Evolutionary conservation across 1,284 basidiomycete species (phyloP), one percentile per base, ranked within the genome.

Genomic region (Irpex sp.): DNA sequence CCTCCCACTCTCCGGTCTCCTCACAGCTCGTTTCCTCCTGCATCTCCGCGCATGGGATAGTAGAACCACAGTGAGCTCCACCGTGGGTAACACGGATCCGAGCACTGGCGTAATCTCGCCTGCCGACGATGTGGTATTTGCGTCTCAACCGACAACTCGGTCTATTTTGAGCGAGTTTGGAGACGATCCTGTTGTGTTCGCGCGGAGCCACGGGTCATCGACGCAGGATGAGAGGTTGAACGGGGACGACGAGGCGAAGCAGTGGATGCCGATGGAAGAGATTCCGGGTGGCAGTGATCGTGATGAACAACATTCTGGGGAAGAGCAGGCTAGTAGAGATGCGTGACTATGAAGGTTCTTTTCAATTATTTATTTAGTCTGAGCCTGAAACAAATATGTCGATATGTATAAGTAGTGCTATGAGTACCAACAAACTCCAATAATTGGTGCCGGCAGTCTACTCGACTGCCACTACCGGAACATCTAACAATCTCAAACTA

Each of bases 151-250:
- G 4, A 58, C 58, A 21, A 47, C 43, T 15, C 46, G 49, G 35
- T n/a, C 13, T 39, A 51, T 53, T 55, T 37, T 9, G 26, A 15
- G 19, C 19, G 31, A 67, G 49, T 67, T 67, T 39, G 66, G 66
- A 1, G 58, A 63, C 19, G 66, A 67, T 54, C 66, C 66, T 15
- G 51, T 55, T 1, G 51, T 55, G 53, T 55, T 55, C 9, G 31
- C 53, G 53, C 19, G 53, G 31, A 55, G 53, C 31, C 53, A 55
- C 13, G 53, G 53, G 31, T 31, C 31, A 5, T 55, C 31, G 31
- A 55, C 31, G 53, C 21, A 35, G 2, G 53, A 51, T 19, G 50
- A 19, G 50, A 31, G 19, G 13, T 15, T 9, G 11, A 8, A 15
- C 7, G 50, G 26, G 19, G 7, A 51, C 4, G 50, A 26, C 2